Conservation (phyloP, 2,329 filamentous ascomycete species). For the Paecilomyces sp. region DNA sequence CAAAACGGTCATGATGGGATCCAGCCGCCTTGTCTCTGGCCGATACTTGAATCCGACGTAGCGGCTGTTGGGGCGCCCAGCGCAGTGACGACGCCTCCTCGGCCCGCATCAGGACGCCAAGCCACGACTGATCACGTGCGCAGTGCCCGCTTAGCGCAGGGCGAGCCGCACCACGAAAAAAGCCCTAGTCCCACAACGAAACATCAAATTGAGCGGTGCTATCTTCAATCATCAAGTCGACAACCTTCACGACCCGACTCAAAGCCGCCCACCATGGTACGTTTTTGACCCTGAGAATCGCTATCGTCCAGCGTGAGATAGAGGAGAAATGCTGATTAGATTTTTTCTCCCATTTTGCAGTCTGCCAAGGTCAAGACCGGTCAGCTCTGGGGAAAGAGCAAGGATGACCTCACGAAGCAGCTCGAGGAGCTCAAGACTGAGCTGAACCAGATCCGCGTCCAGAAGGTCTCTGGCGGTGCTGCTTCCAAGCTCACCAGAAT, state of each 20-base stretch:
- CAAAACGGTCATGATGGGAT: neutral
- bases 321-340: conserved; percentile 13
- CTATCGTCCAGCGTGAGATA: neutral
- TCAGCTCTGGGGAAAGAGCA: conserved; percentile 98
- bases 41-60: neutral
- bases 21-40: neutral
- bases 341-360: conserved; percentile 28
- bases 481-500: conserved; percentile 96
- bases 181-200: conserved; percentile 41
- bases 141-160: conserved; percentile 21
- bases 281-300: conserved; percentile 11
- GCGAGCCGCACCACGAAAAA: conserved; percentile 20
- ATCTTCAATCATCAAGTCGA: conserved; percentile 39
- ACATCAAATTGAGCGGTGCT: conserved; percentile 30
- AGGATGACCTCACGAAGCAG: conserved; percentile 95
- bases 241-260: conserved; percentile 38
- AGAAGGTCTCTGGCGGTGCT: conserved; percentile 92
- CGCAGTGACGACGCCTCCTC: neutral
- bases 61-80: neutral
- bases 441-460: conserved; percentile 91
- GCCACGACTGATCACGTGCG: conserved; percentile 14
- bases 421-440: conserved; percentile 93
- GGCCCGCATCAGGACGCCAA: neutral
- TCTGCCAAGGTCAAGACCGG: conserved; percentile 80
- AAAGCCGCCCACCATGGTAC: conserved; percentile 38